Conservation (phyloP, 148 eudicot species). For the Dianthus caryophyllus region DNA sequence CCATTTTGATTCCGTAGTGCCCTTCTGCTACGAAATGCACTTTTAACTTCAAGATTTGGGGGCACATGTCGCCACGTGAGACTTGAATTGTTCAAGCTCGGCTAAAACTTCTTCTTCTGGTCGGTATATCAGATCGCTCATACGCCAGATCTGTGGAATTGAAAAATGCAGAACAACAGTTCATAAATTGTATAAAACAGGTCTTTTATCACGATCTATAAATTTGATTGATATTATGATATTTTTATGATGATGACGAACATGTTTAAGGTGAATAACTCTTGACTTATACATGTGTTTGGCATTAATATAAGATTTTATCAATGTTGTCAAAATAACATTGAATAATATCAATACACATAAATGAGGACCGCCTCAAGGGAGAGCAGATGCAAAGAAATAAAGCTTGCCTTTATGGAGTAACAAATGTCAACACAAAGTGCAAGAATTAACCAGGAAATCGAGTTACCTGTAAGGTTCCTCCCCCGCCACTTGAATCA, state of each 20-base stretch:
- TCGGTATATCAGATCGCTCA: slow-evolving; percentile 89
- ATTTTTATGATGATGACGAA: too few relatives aligned
- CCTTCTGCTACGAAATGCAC: neutral
- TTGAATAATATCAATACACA: too few relatives aligned
- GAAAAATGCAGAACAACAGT: neutral
- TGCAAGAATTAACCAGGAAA: slow-evolving; percentile 7
- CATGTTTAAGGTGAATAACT: too few relatives aligned
- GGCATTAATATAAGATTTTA: too few relatives aligned
- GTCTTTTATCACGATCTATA: too few relatives aligned
- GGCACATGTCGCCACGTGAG: slow-evolving; percentile 67
- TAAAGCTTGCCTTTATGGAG: neutral
- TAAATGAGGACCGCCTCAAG: too few relatives aligned
- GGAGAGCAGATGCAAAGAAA: neutral
- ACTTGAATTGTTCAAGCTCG: slow-evolving; percentile 87
- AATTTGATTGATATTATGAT: too few relatives aligned
- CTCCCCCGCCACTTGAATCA: slow-evolving; percentile 81
- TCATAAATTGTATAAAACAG: too few relatives aligned
- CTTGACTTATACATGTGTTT: too few relatives aligned
- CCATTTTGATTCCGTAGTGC: neutral
- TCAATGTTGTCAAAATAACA: too few relatives aligned
- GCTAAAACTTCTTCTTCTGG: slow-evolving; percentile 85
- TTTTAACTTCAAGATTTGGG: slow-evolving; percentile 35
- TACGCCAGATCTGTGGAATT: slow-evolving; percentile 78
- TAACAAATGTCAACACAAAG: neutral
- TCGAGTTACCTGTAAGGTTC: slow-evolving; percentile 72